phyloP scores from a whole-genome alignment of 352 stramenopile genomes.

The Plasmopara viticola region DNA sequence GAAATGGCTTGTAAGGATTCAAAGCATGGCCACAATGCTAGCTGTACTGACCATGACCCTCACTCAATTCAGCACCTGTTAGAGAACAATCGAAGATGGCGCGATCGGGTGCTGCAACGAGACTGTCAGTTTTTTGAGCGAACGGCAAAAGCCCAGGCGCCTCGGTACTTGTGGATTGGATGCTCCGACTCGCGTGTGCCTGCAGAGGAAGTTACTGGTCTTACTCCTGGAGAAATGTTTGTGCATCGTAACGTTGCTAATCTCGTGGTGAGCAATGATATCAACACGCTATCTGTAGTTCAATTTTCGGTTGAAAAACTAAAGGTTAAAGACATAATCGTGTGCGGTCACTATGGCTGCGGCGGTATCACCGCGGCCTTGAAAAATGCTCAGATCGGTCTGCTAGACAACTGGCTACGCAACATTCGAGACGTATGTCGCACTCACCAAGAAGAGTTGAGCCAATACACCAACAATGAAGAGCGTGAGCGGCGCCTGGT shows the following conservation, averaged over 20 bases:
- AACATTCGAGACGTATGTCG: conserved; percentile 78
- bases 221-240: conserved; percentile 78
- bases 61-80: conserved; percentile 42
- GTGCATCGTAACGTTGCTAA: conserved; percentile 89
- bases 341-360: conserved; percentile 89
- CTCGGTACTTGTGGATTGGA: conserved; percentile 87
- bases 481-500: conserved; percentile 41
- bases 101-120: conserved; percentile 38
- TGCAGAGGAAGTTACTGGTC: conserved; percentile 77
- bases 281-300: conserved; percentile 51
- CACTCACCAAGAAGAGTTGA: conserved; percentile 24
- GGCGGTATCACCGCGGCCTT: conserved; percentile 76
- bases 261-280: conserved; percentile 51
- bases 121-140: conserved; percentile 67
- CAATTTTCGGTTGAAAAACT: conserved; percentile 83
- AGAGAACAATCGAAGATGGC: conserved; percentile 68
- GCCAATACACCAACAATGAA: conserved; percentile 17
- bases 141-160: conserved; percentile 56
- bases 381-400: conserved; percentile 61
- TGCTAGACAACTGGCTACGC: conserved; percentile 89
- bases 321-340: conserved; percentile 88
- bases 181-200: conserved; percentile 84
- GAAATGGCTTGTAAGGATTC: conserved; percentile 5
- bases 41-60: conserved; percentile 13
- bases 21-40: conserved; percentile 15